Evolutionary conservation across 1,284 basidiomycete species (phyloP), one percentile per base, ranked within the genome.

Genomic region (Pseudozyma flocculosa): DNA sequence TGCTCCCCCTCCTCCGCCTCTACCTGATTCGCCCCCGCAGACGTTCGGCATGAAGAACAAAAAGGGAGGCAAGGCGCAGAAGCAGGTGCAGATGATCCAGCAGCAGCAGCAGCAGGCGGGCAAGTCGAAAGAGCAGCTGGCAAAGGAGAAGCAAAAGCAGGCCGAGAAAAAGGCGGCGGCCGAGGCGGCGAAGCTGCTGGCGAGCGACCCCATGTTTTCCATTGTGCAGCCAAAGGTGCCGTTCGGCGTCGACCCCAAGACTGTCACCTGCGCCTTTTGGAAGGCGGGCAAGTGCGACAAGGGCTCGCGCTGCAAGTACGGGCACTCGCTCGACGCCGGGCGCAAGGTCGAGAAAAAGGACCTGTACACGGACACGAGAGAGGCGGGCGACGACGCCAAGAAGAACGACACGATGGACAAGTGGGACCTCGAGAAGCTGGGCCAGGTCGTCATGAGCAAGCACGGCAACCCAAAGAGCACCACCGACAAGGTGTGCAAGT

Each of bases 331-430:
- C 37, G 85, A 97, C 72, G 86, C 95, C 19, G 91, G 85, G 19
- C 82, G 94, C 60, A 97, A 95, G 80, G 88, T 88, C 43, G 90
- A 94, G 79, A 98, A 98, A 86, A 92, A 88, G 83, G 93, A 96
- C 79, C 76, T 98, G 65, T 99, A 99, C 79, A 88, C 87, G 75
- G 94, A 99, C 79, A 83, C 80, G 60, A 83, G 94, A 64, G 43
- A 43, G 0, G n/a, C n/a, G n/a, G n/a, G n/a, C n/a, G n/a, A n/a
- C n/a, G 72, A 70, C 8, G 73, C 80, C 45, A 81, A 93, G 80
- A 78, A 85, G 71, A 80, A 82, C 56, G 92, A 95, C 79, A 95
- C 92, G 10, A 98, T 98, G 94, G 93, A 96, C 71, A 87, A 83
- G 69, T 99, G 94, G 94, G 92, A 97, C 80, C 89, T 97, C 67